Evolutionary conservation across 345 rosid species (phyloP).

Genomic region (Moricandia moricandioides): DNA sequence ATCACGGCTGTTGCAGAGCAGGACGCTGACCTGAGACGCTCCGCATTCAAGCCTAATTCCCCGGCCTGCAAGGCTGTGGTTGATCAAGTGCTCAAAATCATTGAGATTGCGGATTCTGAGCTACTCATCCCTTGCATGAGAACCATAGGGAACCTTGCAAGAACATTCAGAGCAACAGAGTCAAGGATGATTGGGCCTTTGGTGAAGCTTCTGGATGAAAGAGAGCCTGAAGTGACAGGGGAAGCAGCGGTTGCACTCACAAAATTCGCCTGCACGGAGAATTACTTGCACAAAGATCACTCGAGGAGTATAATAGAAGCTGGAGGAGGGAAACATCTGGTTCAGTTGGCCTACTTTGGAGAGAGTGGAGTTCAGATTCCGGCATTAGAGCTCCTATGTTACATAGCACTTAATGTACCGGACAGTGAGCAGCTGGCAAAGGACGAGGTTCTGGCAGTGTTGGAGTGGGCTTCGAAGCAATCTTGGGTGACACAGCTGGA

Average conservation of each 20-base stretch:
- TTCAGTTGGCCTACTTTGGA: constrained; percentile 86
- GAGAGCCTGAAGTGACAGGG: constrained; percentile 63
- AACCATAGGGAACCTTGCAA: constrained; percentile 83
- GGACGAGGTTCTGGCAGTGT: constrained; percentile 72
- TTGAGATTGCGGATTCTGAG: constrained; percentile 63
- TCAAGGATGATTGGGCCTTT: constrained; percentile 83
- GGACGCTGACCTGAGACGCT: constrained; percentile 77
- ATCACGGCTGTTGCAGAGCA: constrained; percentile 80
- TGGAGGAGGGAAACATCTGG: constrained; percentile 80
- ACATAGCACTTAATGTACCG: constrained; percentile 75
- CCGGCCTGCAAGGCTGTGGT: constrained; percentile 89
- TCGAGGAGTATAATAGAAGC: constrained; percentile 75
- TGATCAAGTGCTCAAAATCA: constrained; percentile 68
- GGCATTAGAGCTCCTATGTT: constrained; percentile 66
- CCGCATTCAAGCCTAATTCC: constrained; percentile 92
- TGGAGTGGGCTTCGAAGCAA: constrained; percentile 92
- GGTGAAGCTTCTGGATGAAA: constrained; percentile 84
- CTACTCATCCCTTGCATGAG: constrained; percentile 80
- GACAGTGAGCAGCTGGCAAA: constrained; percentile 84
- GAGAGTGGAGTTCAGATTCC: constrained; percentile 68
- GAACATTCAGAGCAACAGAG: constrained; percentile 91
- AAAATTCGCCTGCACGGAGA: constrained; percentile 77
- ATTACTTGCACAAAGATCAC: constrained; percentile 85
- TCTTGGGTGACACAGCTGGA: constrained; percentile 54
- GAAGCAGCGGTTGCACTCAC: constrained; percentile 73